Evolutionary conservation across 2,329 filamentous ascomycete genomes (phyloP).

Genomic region (Metarhizium sp.): DNA sequence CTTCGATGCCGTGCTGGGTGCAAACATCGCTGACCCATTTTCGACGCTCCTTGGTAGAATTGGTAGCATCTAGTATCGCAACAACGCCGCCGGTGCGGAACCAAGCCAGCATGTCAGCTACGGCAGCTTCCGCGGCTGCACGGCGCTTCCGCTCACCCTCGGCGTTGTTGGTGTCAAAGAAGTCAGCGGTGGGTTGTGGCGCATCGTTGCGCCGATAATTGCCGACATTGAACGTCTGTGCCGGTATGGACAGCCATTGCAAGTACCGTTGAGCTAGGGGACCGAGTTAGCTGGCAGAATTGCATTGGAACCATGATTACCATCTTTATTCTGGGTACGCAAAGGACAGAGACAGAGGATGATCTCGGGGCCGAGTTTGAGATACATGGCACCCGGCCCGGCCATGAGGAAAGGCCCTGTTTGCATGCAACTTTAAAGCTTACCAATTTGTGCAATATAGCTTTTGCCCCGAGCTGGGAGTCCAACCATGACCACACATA

Average conservation of each 20-base stretch:
- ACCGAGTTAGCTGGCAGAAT: conserved; percentile 1
- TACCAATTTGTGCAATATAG: conserved; percentile 95
- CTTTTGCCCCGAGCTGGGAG: conserved; percentile 93
- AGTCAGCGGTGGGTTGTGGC: conserved; percentile 83
- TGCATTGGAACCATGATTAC: background rate
- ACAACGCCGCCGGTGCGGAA: conserved; percentile 75
- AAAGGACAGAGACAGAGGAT: no score
- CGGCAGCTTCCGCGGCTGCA: conserved; percentile 83
- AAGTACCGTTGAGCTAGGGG: conserved; percentile 77
- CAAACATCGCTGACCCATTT: conserved; percentile 86
- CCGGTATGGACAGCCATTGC: conserved; percentile 89
- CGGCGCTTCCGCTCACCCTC: conserved; percentile 85
- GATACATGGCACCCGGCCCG: no score
- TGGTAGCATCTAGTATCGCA: conserved; percentile 92
- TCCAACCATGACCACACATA: conserved; percentile 98
- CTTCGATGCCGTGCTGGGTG: conserved; percentile 67
- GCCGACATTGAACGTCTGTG: conserved; percentile 95
- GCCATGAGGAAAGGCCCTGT: no score
- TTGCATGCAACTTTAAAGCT: conserved; percentile 12
- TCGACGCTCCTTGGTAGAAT: conserved; percentile 82
- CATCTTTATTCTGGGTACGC: no score
- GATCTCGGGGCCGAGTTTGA: no score
- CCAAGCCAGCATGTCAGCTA: conserved; percentile 91
- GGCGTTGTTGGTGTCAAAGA: conserved; percentile 85
- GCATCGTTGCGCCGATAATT: conserved; percentile 86